A percentile compares a stretch with the other conserved stretches of the same genome.
phyloP scores from a whole-genome alignment of 352 stramenopile species.

The Lagenidium giganteum region DNA sequence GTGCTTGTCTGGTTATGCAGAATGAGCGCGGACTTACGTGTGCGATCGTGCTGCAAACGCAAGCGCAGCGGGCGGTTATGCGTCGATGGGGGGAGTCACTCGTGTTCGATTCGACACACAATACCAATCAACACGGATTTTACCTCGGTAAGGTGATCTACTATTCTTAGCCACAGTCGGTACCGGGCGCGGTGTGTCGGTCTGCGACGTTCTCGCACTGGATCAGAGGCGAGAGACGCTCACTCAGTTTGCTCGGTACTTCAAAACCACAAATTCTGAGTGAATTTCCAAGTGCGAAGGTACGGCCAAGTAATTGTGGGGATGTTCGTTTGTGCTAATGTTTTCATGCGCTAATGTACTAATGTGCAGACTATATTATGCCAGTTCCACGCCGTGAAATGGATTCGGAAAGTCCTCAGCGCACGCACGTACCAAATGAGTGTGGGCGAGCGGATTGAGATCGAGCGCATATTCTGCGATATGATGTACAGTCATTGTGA shows the following conservation, averaged over 20 bases:
- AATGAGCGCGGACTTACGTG: conserved; percentile 1
- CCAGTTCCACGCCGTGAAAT: conserved; percentile 12
- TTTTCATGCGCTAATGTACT: no score
- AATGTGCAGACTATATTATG: no score
- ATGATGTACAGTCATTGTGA: no score
- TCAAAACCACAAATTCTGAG: conserved; percentile 10
- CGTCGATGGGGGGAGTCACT: conserved; percentile 14
- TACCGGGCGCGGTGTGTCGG: conserved; percentile 13
- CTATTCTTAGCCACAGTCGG: conserved; percentile 11
- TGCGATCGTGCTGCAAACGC: conserved; percentile 8
- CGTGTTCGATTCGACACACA: conserved; percentile 19
- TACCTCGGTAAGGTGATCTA: conserved; percentile 10
- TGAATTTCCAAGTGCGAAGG: no score
- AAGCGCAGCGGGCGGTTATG: conserved; percentile 7
- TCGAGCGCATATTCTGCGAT: no score
- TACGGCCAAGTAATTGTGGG: no score
- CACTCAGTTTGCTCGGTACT: conserved; percentile 2
- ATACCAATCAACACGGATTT: conserved; percentile 17
- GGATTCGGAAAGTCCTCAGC: conserved; percentile 7
- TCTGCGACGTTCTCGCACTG: conserved; percentile 18
- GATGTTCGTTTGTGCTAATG: no score
- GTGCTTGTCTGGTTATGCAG: not conserved
- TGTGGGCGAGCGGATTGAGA: no score
- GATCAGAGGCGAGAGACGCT: conserved; percentile 14
- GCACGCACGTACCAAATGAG: no score